Evolutionary conservation across 1,139 yeast species (phyloP).

Genomic region (Yamadazyma friedrichii): DNA sequence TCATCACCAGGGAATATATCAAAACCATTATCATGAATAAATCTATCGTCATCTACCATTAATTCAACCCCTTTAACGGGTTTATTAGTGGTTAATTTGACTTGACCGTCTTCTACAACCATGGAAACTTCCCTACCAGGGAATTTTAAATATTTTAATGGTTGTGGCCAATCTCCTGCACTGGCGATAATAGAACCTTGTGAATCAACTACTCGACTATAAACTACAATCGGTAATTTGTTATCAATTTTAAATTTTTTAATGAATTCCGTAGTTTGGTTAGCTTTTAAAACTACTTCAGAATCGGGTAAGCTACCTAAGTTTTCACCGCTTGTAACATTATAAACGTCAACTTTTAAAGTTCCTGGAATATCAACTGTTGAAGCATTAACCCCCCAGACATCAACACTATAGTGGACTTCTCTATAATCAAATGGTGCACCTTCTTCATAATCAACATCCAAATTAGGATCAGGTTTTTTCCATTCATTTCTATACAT

Average conservation of each 20-base stretch:
- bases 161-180: conserved; percentile 55
- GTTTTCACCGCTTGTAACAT: conserved; percentile 28
- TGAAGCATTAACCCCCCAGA: conserved; percentile 44
- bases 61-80: conserved; percentile 45
- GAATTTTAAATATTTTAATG: conserved; percentile 42
- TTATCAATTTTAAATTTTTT: conserved; percentile 15
- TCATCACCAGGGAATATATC: conserved; percentile 41
- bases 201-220: conserved; percentile 17
- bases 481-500: conserved; percentile 25
- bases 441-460: conserved; percentile 22
- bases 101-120: conserved; percentile 17
- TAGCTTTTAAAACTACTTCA: conserved; percentile 24
- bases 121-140: conserved; percentile 17
- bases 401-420: conserved; percentile 22
- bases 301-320: conserved; percentile 16
- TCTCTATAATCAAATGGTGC: conserved; percentile 18
- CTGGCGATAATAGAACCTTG: conserved; percentile 24
- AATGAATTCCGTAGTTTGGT: conserved; percentile 34
- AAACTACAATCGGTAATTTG: conserved; percentile 21
- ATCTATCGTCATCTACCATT: conserved; percentile 18
- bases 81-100: conserved; percentile 23
- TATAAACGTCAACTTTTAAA: conserved; percentile 28
- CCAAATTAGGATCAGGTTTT: conserved; percentile 17
- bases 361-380: conserved; percentile 19
- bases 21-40: conserved; percentile 40